Base-by-base conservation (phyloP, 2,329 filamentous ascomycete genomes). In the Fusarium veterinarium region DNA sequence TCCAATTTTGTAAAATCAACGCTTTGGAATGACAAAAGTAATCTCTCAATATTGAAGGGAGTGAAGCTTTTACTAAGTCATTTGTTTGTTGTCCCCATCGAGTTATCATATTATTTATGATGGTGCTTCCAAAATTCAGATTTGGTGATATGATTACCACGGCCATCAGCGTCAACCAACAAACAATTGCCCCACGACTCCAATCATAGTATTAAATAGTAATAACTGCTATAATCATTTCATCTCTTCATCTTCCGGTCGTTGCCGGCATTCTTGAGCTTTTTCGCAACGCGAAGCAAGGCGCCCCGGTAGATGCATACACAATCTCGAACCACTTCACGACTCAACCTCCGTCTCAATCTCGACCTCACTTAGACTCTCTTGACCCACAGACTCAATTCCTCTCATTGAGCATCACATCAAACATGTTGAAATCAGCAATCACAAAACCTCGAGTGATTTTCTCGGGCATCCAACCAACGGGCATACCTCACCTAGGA, bases 401-500 rank as follows among this genome's bases (percentile, higher is more conserved):
- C 20, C 7, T 40, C 20, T 28, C n/a, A 31, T 28, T 35, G 16
- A 30, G 38, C 5, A n/a, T 52, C 30, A 2, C 56, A 30, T 38
- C 12, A 30, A 56, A 37, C 8, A 72, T 71, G 66, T 51, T 68
- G 7, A 70, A 59, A 30, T n/a, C 64, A 31, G 60, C 45, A 42
- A 55, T 52, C 23, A 68, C 48, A 53, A 53, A 46, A 65, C 72
- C 68, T 35, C 72, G 86, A 61, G 86, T 92, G 66, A 90, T 98
- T 77, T 98, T 99, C 85, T 98, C 96, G 7, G 96, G 95, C 59
- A 99, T 99, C 76, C 96, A 99, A 82, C 96, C 96, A 23, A 99
- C 96, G 0, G 96, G 95, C 40, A 88, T 97, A 30, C 96, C 96
- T 19, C 96, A 99, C 81, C 84, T 99, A 35, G 96, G 96, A 61